Percentiles rank a stretch among this genome's conserved stretches.
Conservation (phyloP, 2,329 filamentous ascomycete genomes). For the Colletotrichum karsti region DNA sequence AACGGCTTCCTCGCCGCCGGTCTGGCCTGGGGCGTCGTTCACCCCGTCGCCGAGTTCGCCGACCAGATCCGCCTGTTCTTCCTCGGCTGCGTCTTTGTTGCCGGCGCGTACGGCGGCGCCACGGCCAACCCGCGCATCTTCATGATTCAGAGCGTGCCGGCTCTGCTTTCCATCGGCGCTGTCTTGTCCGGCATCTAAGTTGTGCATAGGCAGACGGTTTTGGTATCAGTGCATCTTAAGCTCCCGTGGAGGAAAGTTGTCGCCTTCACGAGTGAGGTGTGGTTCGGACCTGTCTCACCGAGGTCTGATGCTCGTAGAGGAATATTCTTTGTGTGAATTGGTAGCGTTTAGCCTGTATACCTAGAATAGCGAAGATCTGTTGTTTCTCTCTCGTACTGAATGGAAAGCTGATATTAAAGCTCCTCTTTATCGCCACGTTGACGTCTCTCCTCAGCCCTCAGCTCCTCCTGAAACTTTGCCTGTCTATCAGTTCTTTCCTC, state of each 20-base stretch:
- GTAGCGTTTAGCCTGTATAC: background rate
- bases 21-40: slow-evolving; percentile 54
- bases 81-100: slow-evolving; percentile 52
- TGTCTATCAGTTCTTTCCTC: slow-evolving; percentile 22
- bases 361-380: slow-evolving; percentile 1
- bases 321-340: background rate
- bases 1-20: slow-evolving; percentile 62
- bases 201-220: too few relatives aligned
- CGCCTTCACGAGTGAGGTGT: too few relatives aligned
- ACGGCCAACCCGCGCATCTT: slow-evolving; percentile 52
- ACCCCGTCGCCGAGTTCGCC: slow-evolving; percentile 51
- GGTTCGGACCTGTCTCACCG: too few relatives aligned
- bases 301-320: too few relatives aligned
- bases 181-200: slow-evolving; percentile 36
- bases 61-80: slow-evolving; percentile 57
- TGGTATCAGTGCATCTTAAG: too few relatives aligned
- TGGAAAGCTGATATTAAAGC: background rate
- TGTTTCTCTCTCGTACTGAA: background rate
- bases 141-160: slow-evolving; percentile 51
- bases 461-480: slow-evolving; percentile 7
- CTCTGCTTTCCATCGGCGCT: slow-evolving; percentile 37
- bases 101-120: slow-evolving; percentile 53
- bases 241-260: too few relatives aligned
- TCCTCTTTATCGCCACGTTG: slow-evolving; percentile 17
- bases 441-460: slow-evolving; percentile 7